Percentiles rank a stretch among this genome's conserved stretches.
These are phyloP conservation scores for Teunomyces barrocoloradensis DNA, from an alignment of 805 yeast species.

Conservation along the genomic window DNA sequence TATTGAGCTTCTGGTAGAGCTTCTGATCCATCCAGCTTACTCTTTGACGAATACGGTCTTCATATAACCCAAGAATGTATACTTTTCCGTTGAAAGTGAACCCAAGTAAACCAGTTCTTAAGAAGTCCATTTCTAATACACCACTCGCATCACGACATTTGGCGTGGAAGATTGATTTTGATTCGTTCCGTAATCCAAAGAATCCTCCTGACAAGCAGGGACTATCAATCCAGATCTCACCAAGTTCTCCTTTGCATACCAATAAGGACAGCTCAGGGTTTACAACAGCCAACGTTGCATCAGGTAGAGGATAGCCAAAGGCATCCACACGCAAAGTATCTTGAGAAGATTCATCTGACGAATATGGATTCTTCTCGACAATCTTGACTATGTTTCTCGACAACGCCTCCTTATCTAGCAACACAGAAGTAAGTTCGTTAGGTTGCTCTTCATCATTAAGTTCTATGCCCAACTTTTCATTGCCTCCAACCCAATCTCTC, in stretches of 20 bases:
- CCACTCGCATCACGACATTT: constrained; percentile 74
- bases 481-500: constrained; percentile 84
- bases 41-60: constrained; percentile 83
- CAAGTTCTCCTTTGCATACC: constrained; percentile 75
- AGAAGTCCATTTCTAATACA: constrained; percentile 67
- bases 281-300: constrained; percentile 88
- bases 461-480: constrained; percentile 55
- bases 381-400: constrained; percentile 70
- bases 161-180: constrained; percentile 77
- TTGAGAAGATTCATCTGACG: constrained; percentile 41
- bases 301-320: constrained; percentile 93
- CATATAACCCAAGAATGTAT: constrained; percentile 84
- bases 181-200: constrained; percentile 66
- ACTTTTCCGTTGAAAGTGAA: constrained; percentile 85
- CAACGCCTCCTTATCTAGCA: constrained; percentile 70
- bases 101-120: constrained; percentile 89
- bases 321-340: constrained; percentile 70
- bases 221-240: constrained; percentile 97
- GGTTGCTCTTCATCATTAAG: constrained; percentile 27
- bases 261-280: constrained; percentile 86
- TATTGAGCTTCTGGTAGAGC: constrained; percentile 24
- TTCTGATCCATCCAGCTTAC: constrained; percentile 63
- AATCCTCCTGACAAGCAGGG: constrained; percentile 89
- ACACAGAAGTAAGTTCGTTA: constrained; percentile 57
- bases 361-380: constrained; percentile 55